Conservation (phyloP, 2,329 filamentous ascomycete genomes). For the Sclerotinia sclerotiorum region DNA sequence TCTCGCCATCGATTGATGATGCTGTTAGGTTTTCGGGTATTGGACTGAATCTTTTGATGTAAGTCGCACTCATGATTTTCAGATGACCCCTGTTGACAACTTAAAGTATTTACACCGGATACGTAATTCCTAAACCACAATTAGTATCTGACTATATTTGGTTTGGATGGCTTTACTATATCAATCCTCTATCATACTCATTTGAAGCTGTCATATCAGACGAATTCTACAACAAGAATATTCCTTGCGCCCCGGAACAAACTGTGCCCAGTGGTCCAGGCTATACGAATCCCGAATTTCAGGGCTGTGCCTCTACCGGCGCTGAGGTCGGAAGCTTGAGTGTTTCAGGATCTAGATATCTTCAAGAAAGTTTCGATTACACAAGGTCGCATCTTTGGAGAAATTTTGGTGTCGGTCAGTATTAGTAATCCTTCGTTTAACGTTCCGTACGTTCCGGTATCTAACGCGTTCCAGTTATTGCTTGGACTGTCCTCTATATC, state of each 20-base stretch:
- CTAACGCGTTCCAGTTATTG: constrained; percentile 52
- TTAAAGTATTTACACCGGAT: constrained; percentile 58
- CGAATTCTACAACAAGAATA: constrained; percentile 57
- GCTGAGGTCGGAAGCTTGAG: constrained; percentile 50
- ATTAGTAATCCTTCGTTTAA: not conserved
- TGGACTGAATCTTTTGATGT: constrained; percentile 58
- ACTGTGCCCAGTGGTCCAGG: constrained; percentile 60
- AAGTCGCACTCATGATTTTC: constrained; percentile 9
- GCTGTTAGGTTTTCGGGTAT: constrained; percentile 65
- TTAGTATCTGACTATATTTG: constrained; percentile 60
- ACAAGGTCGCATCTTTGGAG: constrained; percentile 60
- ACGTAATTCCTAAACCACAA: constrained; percentile 65
- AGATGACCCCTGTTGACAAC: constrained; percentile 1
- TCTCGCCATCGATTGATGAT: constrained; percentile 64
- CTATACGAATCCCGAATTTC: constrained; percentile 51
- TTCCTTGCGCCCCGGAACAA: constrained; percentile 57
- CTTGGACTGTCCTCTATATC: constrained; percentile 73
- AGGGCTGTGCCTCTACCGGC: constrained; percentile 64
- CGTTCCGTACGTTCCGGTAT: not conserved
- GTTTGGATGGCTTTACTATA: constrained; percentile 59
- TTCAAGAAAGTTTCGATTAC: constrained; percentile 56
- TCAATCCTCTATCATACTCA: constrained; percentile 53
- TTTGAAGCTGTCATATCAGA: constrained; percentile 64
- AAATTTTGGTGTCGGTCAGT: constrained; percentile 56
- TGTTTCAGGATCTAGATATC: constrained; percentile 56